Conservation (phyloP, 2,329 filamentous ascomycete species). For the Penicillium glabrum region DNA sequence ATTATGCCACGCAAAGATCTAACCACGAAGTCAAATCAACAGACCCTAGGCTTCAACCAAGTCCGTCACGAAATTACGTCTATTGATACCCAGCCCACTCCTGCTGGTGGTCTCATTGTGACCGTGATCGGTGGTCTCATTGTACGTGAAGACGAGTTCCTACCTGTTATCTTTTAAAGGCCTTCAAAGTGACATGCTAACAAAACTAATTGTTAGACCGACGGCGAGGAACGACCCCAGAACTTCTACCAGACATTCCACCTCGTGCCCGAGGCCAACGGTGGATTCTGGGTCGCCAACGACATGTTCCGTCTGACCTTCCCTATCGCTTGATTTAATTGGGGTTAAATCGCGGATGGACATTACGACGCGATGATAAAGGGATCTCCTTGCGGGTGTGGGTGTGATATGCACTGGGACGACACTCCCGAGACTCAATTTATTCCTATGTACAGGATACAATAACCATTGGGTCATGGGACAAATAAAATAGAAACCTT, state of each 20-base stretch:
- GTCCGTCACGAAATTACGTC: constrained; percentile 77
- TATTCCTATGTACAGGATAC: background rate
- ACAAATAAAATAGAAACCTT: background rate
- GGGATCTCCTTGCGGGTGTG: background rate
- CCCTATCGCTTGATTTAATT: constrained; percentile 25
- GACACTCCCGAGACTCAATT: background rate
- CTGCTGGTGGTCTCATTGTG: constrained; percentile 73
- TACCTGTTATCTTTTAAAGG: too few relatives aligned
- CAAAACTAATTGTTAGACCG: constrained; percentile 58
- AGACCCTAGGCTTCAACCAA: constrained; percentile 78
- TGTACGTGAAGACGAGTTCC: constrained; percentile 53
- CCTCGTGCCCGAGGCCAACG: constrained; percentile 65
- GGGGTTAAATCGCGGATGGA: background rate
- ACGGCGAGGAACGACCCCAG: constrained; percentile 83
- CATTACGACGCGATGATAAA: constrained; percentile 19
- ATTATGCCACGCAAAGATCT: background rate
- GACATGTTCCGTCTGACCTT: constrained; percentile 93
- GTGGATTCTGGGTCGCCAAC: constrained; percentile 85
- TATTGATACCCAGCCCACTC: constrained; percentile 78
- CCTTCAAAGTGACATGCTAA: background rate
- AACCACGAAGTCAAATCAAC: background rate
- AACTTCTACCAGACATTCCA: constrained; percentile 90
- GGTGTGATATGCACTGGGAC: background rate
- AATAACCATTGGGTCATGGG: background rate
- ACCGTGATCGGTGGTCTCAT: constrained; percentile 83